A percentile compares a stretch with the other conserved stretches of the same genome.
phyloP scores from a whole-genome alignment of 106 monocot species.

The Amphibolis antarctica region DNA sequence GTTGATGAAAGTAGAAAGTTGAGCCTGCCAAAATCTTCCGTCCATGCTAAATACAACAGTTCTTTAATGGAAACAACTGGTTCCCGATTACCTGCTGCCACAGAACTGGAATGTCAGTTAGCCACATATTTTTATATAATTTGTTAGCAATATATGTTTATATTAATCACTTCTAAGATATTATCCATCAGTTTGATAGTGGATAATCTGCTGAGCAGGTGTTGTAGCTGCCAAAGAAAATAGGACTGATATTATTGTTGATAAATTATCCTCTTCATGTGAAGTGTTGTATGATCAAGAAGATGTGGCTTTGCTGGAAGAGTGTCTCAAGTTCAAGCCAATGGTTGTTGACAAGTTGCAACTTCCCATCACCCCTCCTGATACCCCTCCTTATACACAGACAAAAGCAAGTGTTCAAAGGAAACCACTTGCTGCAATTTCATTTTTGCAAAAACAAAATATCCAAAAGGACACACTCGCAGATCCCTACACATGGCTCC shows the following conservation, averaged over 20 bases:
- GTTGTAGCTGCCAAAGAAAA: slow-evolving; percentile 2
- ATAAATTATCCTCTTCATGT: background rate
- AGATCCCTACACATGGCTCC: background rate
- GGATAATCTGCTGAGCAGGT: background rate
- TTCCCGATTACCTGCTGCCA: background rate
- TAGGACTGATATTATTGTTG: background rate
- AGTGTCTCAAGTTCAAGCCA: slow-evolving; percentile 1
- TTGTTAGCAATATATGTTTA: background rate
- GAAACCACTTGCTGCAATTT: background rate
- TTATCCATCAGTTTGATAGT: background rate
- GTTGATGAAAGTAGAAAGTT: background rate
- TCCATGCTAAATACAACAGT: background rate
- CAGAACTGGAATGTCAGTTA: background rate
- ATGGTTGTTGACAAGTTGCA: slow-evolving; percentile 3
- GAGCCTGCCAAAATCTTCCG: background rate
- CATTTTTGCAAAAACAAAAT: background rate
- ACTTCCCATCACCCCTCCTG: slow-evolving; percentile 6
- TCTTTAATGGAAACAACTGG: background rate
- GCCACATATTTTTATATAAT: background rate
- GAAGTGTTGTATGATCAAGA: background rate
- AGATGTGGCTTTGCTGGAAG: slow-evolving; percentile 1
- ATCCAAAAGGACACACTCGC: background rate
- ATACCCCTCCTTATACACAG: background rate
- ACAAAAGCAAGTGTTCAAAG: background rate
- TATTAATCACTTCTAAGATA: background rate